These are phyloP conservation scores for Hymenoscyphus occultus DNA, from an alignment of 2,329 filamentous ascomycete species.

Conservation along the genomic window DNA sequence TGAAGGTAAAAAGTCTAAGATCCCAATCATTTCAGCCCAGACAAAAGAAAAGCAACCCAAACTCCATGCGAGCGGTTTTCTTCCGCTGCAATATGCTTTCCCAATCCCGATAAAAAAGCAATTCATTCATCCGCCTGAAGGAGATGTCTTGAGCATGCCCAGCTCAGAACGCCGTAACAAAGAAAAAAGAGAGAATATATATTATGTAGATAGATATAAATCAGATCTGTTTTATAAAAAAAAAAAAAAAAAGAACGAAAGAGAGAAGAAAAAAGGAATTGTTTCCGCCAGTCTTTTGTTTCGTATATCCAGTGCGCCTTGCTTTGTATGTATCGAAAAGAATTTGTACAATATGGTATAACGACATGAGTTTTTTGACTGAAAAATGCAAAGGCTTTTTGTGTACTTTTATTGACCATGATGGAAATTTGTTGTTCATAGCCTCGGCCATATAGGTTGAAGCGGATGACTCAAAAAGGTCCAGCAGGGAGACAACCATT, in stretches of 20 bases:
- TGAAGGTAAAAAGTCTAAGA: neutral
- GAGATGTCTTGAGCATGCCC: conserved; percentile 4
- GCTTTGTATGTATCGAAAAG: conserved; percentile 17
- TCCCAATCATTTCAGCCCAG: neutral
- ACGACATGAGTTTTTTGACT: conserved; percentile 19
- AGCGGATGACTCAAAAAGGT: neutral
- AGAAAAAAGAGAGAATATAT: conserved; percentile 13
- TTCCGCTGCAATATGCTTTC: conserved; percentile 11
- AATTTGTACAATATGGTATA: conserved; percentile 26
- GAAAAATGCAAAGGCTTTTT: neutral
- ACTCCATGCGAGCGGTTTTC: conserved; percentile 9
- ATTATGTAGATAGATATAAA: conserved; percentile 20
- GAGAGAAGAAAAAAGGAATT: neutral
- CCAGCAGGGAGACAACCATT: neutral
- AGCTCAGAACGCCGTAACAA: conserved; percentile 15
- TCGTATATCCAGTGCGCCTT: conserved; percentile 23
- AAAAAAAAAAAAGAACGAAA: neutral
- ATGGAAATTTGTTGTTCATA: conserved; percentile 9
- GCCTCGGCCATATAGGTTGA: conserved; percentile 3
- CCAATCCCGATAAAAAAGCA: neutral
- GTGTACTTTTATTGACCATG: conserved; percentile 12
- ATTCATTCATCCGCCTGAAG: conserved; percentile 3
- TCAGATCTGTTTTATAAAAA: conserved; percentile 13
- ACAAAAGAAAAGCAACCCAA: neutral
- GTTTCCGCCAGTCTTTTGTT: conserved; percentile 12